Percentiles rank a stretch among this genome's conserved stretches.
phyloP scores from a whole-genome alignment of 441 rosid species.

The Adansonia rubrostipa region DNA sequence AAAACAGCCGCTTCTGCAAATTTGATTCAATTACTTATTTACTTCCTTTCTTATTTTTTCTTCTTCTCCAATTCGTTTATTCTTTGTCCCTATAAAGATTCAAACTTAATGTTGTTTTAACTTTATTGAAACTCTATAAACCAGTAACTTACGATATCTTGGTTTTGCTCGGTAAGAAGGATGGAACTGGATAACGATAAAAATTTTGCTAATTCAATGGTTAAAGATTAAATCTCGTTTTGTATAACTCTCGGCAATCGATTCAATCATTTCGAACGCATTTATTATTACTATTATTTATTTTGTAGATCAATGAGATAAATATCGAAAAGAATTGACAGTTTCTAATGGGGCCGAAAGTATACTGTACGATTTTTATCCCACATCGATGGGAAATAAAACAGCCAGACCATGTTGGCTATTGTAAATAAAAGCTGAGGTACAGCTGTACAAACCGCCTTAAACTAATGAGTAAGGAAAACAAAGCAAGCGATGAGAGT shows the following conservation, averaged over 20 bases:
- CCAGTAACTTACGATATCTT: background rate
- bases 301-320: background rate
- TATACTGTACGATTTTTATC: background rate
- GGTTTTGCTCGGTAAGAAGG: background rate
- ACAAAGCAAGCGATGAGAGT: constrained; percentile 82
- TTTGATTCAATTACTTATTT: background rate
- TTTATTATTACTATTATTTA: background rate
- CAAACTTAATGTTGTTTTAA: background rate
- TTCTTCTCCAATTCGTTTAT: too few relatives aligned
- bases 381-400: background rate
- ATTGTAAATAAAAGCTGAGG: background rate
- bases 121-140: background rate
- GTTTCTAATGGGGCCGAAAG: background rate
- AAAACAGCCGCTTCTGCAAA: background rate
- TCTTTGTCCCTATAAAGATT: background rate
- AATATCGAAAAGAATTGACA: background rate
- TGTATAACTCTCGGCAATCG: background rate
- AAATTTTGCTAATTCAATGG: background rate
- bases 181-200: too few relatives aligned
- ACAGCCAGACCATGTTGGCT: background rate
- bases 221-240: background rate
- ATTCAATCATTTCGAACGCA: background rate
- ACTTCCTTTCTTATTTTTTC: background rate
- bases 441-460: accelerated
- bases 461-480: constrained; percentile 99